Evolutionary conservation across 1,284 basidiomycete species (phyloP).

Genomic region (Earliella scabrosa): DNA sequence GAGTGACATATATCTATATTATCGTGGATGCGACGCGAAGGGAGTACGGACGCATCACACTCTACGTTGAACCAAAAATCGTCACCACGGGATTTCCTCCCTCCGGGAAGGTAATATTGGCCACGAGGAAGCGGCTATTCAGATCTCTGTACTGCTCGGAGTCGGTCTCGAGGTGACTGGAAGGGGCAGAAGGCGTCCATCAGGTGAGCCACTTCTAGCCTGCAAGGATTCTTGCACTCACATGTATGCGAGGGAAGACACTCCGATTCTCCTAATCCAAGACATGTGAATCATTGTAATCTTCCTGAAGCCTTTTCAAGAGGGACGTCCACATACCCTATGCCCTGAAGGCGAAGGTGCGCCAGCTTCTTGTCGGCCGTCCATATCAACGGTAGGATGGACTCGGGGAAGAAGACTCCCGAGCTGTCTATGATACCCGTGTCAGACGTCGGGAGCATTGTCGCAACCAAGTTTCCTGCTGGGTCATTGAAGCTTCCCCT

Average conservation of each 20-base stretch:
- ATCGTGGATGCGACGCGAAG: too few relatives aligned
- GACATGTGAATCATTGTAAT: not conserved
- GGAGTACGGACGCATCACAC: too few relatives aligned
- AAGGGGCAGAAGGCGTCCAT: not conserved
- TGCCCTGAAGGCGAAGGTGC: not conserved
- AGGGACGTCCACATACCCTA: not conserved
- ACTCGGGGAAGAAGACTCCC: too few relatives aligned
- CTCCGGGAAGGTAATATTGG: not conserved
- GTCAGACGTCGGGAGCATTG: too few relatives aligned
- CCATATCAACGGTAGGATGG: slow-evolving; percentile 1
- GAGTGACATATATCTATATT: too few relatives aligned
- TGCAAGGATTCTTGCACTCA: too few relatives aligned
- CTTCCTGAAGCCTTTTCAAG: too few relatives aligned
- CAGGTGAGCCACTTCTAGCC: not conserved
- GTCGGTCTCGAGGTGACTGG: not conserved
- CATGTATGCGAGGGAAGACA: not conserved
- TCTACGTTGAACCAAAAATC: too few relatives aligned
- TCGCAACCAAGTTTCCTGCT: too few relatives aligned
- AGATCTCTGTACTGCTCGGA: not conserved
- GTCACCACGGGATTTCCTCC: too few relatives aligned
- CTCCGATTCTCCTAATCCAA: not conserved
- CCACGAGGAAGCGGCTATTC: not conserved
- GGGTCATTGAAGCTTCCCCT: too few relatives aligned
- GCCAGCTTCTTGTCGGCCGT: not conserved
- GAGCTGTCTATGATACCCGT: too few relatives aligned